Conservation (phyloP, 1,139 yeast species). For the Debaryomyces singareniensis region DNA sequence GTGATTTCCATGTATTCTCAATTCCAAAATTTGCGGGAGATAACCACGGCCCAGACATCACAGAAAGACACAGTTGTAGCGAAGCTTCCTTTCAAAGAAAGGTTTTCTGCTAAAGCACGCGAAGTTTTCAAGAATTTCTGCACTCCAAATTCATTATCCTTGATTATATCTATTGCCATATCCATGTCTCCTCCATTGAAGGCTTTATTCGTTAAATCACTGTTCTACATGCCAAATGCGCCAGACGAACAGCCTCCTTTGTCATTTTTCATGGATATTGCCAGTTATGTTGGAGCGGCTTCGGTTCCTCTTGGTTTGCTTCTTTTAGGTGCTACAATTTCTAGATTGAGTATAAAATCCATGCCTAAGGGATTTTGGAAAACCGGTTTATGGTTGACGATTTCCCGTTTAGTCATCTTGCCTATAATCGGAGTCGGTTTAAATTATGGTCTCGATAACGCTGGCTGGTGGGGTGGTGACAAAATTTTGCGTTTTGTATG, state of each 20-base stretch:
- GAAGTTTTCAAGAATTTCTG: conserved; percentile 46
- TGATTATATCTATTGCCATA: conserved; percentile 53
- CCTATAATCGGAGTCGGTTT: conserved; percentile 44
- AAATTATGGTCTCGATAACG: conserved; percentile 36
- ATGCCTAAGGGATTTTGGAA: conserved; percentile 73
- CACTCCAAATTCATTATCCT: conserved; percentile 65
- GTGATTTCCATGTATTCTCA: conserved; percentile 59
- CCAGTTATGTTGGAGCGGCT: conserved; percentile 77
- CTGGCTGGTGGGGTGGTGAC: conserved; percentile 50
- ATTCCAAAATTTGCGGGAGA: conserved; percentile 26
- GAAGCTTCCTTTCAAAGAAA: not conserved
- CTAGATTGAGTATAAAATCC: conserved; percentile 54
- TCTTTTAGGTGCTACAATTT: conserved; percentile 79
- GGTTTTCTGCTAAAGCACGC: conserved; percentile 7
- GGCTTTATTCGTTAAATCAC: conserved; percentile 56
- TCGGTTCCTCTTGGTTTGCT: conserved; percentile 83
- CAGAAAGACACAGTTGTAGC: conserved; percentile 4
- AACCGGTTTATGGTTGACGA: conserved; percentile 35
- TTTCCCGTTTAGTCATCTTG: conserved; percentile 26
- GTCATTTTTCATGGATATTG: conserved; percentile 75
- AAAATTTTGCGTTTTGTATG: conserved; percentile 52
- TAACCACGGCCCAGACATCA: conserved; percentile 2
- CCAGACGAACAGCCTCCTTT: conserved; percentile 83
- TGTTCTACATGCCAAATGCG: conserved; percentile 45
- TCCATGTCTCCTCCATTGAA: conserved; percentile 86